These are phyloP conservation scores for Larix kaempferi DNA, from an alignment of 75 land plant species.

Conservation along the genomic window DNA sequence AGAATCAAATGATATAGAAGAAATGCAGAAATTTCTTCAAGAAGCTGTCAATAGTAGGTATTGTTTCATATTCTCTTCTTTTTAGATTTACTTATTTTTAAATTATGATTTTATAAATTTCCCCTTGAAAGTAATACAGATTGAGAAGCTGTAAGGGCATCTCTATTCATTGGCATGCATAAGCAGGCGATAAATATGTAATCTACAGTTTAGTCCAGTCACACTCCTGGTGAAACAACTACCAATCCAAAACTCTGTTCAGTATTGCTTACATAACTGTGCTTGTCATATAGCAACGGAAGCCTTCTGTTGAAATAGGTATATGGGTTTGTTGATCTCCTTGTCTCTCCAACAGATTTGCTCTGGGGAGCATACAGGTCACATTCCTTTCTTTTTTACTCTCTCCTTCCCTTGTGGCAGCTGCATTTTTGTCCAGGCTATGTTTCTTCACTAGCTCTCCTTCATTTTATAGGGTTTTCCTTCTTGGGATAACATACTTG, in stretches of 20 bases:
- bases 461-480: no score
- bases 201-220: not conserved
- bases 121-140: no score
- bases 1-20: constrained; percentile 90
- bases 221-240: not conserved
- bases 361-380: not conserved
- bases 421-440: no score
- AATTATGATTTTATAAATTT: not conserved
- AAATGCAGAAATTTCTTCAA: constrained; percentile 90
- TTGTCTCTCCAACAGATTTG: not conserved
- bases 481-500: no score
- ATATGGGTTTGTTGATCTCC: not conserved
- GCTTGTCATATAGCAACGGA: not conserved
- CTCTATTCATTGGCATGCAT: no score
- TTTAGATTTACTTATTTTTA: not conserved
- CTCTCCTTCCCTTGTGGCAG: no score
- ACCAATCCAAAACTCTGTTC: not conserved
- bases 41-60: constrained; percentile 83
- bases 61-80: constrained; percentile 5
- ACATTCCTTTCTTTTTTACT: not conserved
- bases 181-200: not conserved
- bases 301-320: not conserved
- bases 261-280: not conserved
- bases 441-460: no score
- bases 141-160: no score